Conservation (phyloP, 768 basidiomycete species). For the Rhizopogon vesiculosus region DNA sequence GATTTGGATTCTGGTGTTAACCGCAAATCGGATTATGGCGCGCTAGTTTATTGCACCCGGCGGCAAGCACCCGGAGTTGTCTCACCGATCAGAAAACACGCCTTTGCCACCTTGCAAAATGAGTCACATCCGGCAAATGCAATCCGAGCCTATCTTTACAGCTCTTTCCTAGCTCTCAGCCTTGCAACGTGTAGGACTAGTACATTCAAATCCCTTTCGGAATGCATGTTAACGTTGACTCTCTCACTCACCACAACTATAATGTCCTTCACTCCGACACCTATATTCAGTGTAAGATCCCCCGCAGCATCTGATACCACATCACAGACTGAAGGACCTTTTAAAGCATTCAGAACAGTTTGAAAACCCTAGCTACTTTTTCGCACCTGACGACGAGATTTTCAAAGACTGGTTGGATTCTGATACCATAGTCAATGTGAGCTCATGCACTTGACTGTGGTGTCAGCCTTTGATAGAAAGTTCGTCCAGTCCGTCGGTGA, state of each 20-base stretch:
- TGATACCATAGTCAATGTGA: conserved; percentile 23
- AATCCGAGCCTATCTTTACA: conserved; percentile 7
- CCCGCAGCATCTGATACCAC: neutral
- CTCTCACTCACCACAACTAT: conserved; percentile 4
- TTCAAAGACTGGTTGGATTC: conserved; percentile 19
- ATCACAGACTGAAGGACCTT: neutral
- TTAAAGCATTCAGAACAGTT: conserved; percentile 6
- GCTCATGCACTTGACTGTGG: neutral
- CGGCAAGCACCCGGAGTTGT: neutral
- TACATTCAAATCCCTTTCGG: conserved; percentile 2
- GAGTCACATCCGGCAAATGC: conserved; percentile 5
- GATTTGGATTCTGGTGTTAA: no score
- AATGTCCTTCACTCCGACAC: conserved; percentile 6
- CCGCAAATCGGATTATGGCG: no score
- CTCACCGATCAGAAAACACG: conserved; percentile 23
- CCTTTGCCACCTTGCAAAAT: conserved; percentile 23
- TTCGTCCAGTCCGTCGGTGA: conserved; percentile 14
- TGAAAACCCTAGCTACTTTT: conserved; percentile 1
- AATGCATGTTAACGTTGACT: conserved; percentile 3
- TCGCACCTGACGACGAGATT: conserved; percentile 7
- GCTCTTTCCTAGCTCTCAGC: neutral
- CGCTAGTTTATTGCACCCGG: neutral
- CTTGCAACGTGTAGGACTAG: conserved; percentile 2
- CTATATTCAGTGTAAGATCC: conserved; percentile 5
- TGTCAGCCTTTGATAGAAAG: neutral